Evolutionary conservation across 2,329 filamentous ascomycete species (phyloP), one percentile per base, ranked within the genome.

Genomic region (Alternaria consortialis): DNA sequence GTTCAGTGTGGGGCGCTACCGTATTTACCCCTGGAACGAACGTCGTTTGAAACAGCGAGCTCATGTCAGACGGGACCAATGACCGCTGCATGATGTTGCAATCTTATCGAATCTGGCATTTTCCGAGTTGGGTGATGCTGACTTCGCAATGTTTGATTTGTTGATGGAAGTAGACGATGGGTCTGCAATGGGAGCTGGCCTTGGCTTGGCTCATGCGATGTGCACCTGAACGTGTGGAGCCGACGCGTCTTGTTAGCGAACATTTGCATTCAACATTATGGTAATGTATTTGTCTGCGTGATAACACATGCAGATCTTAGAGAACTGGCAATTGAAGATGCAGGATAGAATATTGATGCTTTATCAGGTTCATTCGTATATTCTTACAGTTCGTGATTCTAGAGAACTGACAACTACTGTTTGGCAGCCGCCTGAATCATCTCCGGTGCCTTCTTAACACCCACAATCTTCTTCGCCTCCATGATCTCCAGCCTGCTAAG

Each of bases 401-500:
- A 4, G 11, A 23, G 1, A 20, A 8, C n/a, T 40, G 23, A 6
- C 36, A 17, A 17, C 17, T 44, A 44, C 31, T 46, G 12, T 51
- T 32, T 58, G 7, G 32, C 34, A 6, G 40, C 46, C 13, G 60
- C 54, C 43, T 72, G 62, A 17, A 70, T 60, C 69, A 76, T 74
- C 52, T 75, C 71, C 4, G 67, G 70, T 23, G 53, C 63, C 27
- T 58, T 72, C 20, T 50, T 58, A 6, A 52, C 37, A 13, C 64
- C 64, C 4, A 66, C 66, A 29, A 66, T 64, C 61, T 74, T 72
- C 57, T 76, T 77, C 29, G 74, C 94, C 58, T 90, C 81, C 69
- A 90, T 85, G 68, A 97, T 83, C 70, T 97, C 94, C 56, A 85
- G 84, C 63, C 85, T 83, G 39, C 84, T 89, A 65, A 97, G 80